Percentiles rank a stretch among this genome's conserved stretches.
Conservation (phyloP, 768 basidiomycete species). For the Pulveroboletus frians region DNA sequence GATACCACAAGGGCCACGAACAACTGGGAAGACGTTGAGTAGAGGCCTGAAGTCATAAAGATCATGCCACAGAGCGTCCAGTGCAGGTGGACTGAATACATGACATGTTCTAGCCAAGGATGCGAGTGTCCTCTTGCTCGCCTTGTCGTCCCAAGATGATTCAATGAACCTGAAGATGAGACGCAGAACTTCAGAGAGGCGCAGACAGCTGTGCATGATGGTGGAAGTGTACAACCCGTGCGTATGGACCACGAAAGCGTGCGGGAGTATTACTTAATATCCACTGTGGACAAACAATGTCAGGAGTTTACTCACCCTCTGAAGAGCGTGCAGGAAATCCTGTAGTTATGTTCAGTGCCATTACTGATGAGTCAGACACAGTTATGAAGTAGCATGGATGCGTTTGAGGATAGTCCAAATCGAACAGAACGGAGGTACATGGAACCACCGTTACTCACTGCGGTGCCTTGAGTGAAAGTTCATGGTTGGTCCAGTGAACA, state of each 20-base stretch:
- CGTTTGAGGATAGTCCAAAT: no score
- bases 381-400: no score
- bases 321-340: background rate
- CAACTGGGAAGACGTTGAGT: constrained; percentile 1
- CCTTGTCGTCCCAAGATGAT: background rate
- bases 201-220: constrained; percentile 37
- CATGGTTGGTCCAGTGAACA: no score
- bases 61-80: constrained; percentile 12
- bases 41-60: constrained; percentile 10
- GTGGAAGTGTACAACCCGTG: background rate
- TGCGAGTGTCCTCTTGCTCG: constrained; percentile 3
- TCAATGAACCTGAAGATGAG: constrained; percentile 1
- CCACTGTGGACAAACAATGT: background rate
- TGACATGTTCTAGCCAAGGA: constrained; percentile 13
- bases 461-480: no score
- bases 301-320: background rate
- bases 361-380: no score
- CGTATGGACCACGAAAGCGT: background rate
- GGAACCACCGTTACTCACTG: no score
- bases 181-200: constrained; percentile 9
- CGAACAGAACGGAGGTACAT: no score
- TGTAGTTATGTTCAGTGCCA: background rate
- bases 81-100: constrained; percentile 10
- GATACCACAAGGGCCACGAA: background rate
- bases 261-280: background rate